Evolutionary conservation across 306 rosid species (phyloP).

Genomic region (Vigna radiata): DNA sequence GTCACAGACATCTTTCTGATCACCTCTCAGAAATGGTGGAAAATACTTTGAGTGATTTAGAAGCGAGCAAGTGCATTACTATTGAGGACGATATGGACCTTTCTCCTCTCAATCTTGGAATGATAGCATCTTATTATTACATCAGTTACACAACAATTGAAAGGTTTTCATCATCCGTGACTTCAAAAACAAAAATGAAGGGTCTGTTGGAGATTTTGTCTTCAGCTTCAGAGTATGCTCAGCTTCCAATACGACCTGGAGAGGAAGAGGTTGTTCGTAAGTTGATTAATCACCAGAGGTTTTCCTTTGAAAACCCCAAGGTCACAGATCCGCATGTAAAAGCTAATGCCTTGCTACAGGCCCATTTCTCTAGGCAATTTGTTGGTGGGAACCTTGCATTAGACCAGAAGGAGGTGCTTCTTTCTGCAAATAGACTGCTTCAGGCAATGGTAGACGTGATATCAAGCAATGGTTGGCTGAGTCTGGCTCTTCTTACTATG

Average conservation of each 20-base stretch:
- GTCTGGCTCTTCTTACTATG: slow-evolving; percentile 85
- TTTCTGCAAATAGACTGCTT: slow-evolving; percentile 81
- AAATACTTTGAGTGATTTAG: slow-evolving; percentile 80
- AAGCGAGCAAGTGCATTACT: slow-evolving; percentile 78
- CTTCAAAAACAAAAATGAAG: slow-evolving; percentile 89
- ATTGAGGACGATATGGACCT: slow-evolving; percentile 88
- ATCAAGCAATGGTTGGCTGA: slow-evolving; percentile 94
- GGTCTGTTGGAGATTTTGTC: slow-evolving; percentile 87
- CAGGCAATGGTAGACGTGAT: slow-evolving; percentile 97
- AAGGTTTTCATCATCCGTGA: slow-evolving; percentile 81
- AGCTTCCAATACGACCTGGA: slow-evolving; percentile 87
- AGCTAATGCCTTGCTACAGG: slow-evolving; percentile 91
- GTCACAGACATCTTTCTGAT: slow-evolving; percentile 93
- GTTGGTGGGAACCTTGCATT: slow-evolving; percentile 79
- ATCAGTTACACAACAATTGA: slow-evolving; percentile 90
- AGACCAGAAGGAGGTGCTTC: slow-evolving; percentile 90
- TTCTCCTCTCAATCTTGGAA: slow-evolving; percentile 87
- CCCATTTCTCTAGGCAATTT: slow-evolving; percentile 88
- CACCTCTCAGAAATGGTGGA: slow-evolving; percentile 93
- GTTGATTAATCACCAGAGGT: slow-evolving; percentile 89
- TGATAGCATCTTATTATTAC: slow-evolving; percentile 88
- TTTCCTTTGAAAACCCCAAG: slow-evolving; percentile 79
- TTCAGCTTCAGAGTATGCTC: slow-evolving; percentile 89
- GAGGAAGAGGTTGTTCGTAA: slow-evolving; percentile 86
- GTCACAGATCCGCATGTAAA: slow-evolving; percentile 88